Evolutionary conservation across 2,329 filamentous ascomycete species (phyloP).

Genomic region (Geoglossum cookeanum): DNA sequence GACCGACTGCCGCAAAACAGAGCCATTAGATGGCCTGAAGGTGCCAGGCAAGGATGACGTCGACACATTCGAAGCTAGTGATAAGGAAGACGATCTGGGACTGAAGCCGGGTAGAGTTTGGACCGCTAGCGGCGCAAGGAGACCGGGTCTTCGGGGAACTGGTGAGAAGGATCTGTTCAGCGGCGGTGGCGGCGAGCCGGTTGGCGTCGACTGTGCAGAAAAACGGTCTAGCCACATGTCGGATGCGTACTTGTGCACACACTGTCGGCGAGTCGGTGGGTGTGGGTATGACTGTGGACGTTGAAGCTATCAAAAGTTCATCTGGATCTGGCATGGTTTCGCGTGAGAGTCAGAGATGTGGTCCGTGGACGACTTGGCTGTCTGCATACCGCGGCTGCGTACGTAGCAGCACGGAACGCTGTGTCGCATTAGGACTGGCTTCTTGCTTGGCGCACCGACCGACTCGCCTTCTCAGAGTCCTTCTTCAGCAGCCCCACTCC

Average conservation of each 20-base stretch:
- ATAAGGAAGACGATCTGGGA: slow-evolving; percentile 59
- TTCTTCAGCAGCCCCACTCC: background rate
- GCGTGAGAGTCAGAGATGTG: background rate
- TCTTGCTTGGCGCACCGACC: background rate
- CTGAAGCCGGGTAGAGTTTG: slow-evolving; percentile 48
- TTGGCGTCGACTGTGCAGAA: slow-evolving; percentile 47
- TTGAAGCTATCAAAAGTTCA: slow-evolving; percentile 12
- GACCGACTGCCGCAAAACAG: slow-evolving; percentile 40
- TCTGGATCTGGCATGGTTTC: background rate
- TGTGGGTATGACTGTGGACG: background rate
- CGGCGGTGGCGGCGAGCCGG: slow-evolving; percentile 37
- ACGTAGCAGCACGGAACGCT: background rate
- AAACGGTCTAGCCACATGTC: slow-evolving; percentile 84
- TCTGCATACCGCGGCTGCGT: background rate
- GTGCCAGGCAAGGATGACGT: slow-evolving; percentile 52
- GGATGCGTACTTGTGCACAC: background rate
- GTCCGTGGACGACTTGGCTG: background rate
- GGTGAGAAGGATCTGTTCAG: slow-evolving; percentile 54
- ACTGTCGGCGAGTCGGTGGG: background rate
- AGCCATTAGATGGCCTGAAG: slow-evolving; percentile 38
- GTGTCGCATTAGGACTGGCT: background rate
- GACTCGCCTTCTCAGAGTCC: background rate
- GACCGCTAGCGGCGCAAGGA: slow-evolving; percentile 47
- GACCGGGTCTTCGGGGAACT: slow-evolving; percentile 45
- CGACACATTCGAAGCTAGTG: slow-evolving; percentile 58